phyloP scores from a whole-genome alignment of 495 filamentous ascomycete species.

The Penicillium waksmanii region DNA sequence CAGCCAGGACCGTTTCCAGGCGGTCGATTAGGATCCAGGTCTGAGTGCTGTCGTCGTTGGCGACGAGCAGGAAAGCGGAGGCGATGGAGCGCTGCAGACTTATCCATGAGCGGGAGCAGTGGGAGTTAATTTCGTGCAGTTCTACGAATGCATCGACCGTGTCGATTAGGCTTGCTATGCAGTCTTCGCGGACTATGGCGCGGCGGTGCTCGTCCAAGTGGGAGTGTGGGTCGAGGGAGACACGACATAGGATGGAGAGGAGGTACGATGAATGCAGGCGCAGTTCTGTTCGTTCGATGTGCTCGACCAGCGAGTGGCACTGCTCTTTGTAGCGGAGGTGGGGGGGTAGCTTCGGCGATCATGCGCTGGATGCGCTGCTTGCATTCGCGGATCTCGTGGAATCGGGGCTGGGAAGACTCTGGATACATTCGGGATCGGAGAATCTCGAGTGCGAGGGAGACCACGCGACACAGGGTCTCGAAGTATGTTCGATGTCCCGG shows the following conservation, averaged over 20 bases:
- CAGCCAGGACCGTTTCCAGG: conserved; percentile 44
- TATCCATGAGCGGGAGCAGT: conserved; percentile 52
- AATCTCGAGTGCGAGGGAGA: conserved; percentile 57
- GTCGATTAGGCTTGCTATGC: conserved; percentile 42
- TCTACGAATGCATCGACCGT: conserved; percentile 52
- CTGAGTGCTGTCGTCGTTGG: conserved; percentile 43
- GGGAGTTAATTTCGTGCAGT: conserved; percentile 44
- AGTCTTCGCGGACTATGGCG: conserved; percentile 47
- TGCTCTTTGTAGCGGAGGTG: conserved; percentile 53
- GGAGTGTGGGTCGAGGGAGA: conserved; percentile 54
- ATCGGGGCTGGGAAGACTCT: conserved; percentile 41
- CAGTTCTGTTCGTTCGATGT: conserved; percentile 59
- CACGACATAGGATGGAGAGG: conserved; percentile 60
- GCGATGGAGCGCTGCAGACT: conserved; percentile 52
- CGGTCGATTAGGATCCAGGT: conserved; percentile 44
- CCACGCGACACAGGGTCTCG: conserved; percentile 58
- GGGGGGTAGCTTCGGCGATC: conserved; percentile 52
- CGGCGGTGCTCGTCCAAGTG: conserved; percentile 37
- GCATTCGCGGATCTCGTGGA: conserved; percentile 53
- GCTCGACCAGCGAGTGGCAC: conserved; percentile 52
- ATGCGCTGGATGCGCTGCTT: conserved; percentile 56
- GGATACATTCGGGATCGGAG: conserved; percentile 54
- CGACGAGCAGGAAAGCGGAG: conserved; percentile 49
- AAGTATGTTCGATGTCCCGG: conserved; percentile 56
- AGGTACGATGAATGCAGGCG: conserved; percentile 63